Evolutionary conservation across 306 rosid species (phyloP).

Genomic region (Lathyrus sativus): DNA sequence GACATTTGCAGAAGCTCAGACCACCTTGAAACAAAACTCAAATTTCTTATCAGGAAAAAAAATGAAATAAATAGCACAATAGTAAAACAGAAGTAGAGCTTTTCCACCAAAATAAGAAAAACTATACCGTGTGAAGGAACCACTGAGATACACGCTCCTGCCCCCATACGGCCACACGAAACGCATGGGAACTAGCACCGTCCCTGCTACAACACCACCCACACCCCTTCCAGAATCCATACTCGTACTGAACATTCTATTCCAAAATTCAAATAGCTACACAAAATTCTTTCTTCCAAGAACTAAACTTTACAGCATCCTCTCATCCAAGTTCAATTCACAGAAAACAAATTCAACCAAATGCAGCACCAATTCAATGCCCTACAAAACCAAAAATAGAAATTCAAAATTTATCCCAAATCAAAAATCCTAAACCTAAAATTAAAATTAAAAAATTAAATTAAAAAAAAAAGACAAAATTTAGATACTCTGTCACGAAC

Average conservation of each 20-base stretch:
- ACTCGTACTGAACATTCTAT: slow-evolving; percentile 59
- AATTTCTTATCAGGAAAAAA: background rate
- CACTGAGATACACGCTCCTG: slow-evolving; percentile 74
- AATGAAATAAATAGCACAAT: slow-evolving; percentile 21
- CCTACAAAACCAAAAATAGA: slow-evolving; percentile 17
- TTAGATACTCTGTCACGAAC: slow-evolving; percentile 18
- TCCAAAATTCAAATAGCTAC: slow-evolving; percentile 33
- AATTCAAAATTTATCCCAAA: slow-evolving; percentile 25
- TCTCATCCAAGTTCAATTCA: slow-evolving; percentile 43
- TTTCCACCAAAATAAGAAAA: too few species aligned
- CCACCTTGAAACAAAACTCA: slow-evolving; percentile 63
- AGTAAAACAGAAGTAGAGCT: slow-evolving; percentile 1
- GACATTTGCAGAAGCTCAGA: slow-evolving; percentile 91
- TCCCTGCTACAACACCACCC: slow-evolving; percentile 60
- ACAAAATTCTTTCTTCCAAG: slow-evolving; percentile 47
- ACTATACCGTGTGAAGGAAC: slow-evolving; percentile 80
- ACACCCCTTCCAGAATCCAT: slow-evolving; percentile 70
- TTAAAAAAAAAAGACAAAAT: background rate
- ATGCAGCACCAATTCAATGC: slow-evolving; percentile 50
- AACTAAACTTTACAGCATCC: slow-evolving; percentile 45
- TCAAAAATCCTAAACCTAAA: slow-evolving; percentile 11
- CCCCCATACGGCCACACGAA: slow-evolving; percentile 98
- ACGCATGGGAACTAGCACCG: slow-evolving; percentile 77
- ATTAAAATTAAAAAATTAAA: background rate
- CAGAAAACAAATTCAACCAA: slow-evolving; percentile 43